Conservation (phyloP, 257 asterid species). For the Solanum medicagineum region DNA sequence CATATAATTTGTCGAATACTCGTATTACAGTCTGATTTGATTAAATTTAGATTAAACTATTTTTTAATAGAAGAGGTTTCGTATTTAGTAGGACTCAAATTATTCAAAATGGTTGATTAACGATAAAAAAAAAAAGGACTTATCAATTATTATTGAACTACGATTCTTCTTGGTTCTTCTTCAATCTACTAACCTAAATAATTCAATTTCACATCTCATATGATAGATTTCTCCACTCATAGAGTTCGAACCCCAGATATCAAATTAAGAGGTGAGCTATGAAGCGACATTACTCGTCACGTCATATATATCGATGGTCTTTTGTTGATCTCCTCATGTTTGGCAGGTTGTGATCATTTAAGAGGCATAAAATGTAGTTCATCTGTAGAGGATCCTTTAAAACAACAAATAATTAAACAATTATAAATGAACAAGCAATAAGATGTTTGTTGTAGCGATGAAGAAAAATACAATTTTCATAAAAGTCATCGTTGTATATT, state of each 20-base stretch:
- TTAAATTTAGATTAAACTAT: not conserved
- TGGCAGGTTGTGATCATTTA: not conserved
- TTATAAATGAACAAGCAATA: not conserved
- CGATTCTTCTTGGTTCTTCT: fast-evolving
- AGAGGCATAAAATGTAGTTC: not conserved
- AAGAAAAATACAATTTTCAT: not conserved
- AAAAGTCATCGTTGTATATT: not conserved
- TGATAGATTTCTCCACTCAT: too few relatives aligned
- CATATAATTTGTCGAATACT: not conserved
- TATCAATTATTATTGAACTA: not conserved
- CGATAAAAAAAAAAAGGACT: too few relatives aligned
- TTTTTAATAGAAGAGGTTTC: not conserved
- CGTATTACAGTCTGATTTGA: fast-evolving
- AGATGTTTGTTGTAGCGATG: not conserved
- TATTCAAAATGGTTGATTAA: too few relatives aligned
- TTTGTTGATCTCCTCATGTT: too few relatives aligned
- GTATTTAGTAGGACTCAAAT: not conserved
- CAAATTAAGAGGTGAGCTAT: too few relatives aligned
- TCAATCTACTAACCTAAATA: too few relatives aligned
- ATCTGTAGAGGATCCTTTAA: not conserved
- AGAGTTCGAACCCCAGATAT: too few relatives aligned
- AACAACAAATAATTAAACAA: not conserved
- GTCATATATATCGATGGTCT: too few relatives aligned
- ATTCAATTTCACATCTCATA: too few relatives aligned
- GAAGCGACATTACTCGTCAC: too few relatives aligned